Percentiles rank a stretch among this genome's conserved stretches.
Evolutionary conservation across 2,329 filamentous ascomycete genomes (phyloP).

Genomic region (Amesomyces nigricolor): DNA sequence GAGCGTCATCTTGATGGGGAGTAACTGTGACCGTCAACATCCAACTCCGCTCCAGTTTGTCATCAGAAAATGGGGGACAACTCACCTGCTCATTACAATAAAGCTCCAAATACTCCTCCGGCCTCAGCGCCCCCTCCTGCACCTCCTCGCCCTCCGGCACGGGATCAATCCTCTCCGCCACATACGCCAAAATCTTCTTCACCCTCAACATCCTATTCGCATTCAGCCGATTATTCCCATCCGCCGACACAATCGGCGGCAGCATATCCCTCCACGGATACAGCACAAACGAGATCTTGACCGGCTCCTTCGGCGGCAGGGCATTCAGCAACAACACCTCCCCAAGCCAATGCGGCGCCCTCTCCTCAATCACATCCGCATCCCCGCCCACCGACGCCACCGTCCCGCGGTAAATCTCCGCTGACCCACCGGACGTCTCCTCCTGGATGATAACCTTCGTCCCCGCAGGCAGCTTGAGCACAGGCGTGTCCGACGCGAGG

Average conservation of each 20-base stretch:
- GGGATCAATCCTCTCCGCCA: slow-evolving; percentile 84
- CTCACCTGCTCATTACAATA: slow-evolving; percentile 89
- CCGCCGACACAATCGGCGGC: slow-evolving; percentile 66
- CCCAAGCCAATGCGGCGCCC: slow-evolving; percentile 85
- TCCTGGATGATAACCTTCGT: slow-evolving; percentile 66
- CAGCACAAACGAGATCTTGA: slow-evolving; percentile 92
- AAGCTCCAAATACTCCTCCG: slow-evolving; percentile 90
- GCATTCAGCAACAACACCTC: slow-evolving; percentile 81
- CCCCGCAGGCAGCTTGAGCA: slow-evolving; percentile 63
- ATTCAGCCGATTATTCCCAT: slow-evolving; percentile 86
- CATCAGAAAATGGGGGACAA: slow-evolving; percentile 14
- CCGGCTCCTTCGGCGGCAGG: slow-evolving; percentile 79
- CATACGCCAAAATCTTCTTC: slow-evolving; percentile 88
- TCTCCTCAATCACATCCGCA: slow-evolving; percentile 76
- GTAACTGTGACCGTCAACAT: slow-evolving; percentile 40
- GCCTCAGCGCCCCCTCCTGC: slow-evolving; percentile 57
- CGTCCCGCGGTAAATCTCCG: slow-evolving; percentile 86
- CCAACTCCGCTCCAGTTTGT: neutral
- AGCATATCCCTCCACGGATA: slow-evolving; percentile 72
- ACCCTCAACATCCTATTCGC: slow-evolving; percentile 95
- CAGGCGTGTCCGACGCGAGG: slow-evolving; percentile 66
- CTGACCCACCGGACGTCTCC: slow-evolving; percentile 61
- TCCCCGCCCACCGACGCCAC: slow-evolving; percentile 72
- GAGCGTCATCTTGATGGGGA: slow-evolving; percentile 83
- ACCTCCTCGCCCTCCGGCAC: slow-evolving; percentile 43